Base-by-base conservation (phyloP, 805 yeast genomes). In the Wickerhamomyces subpelliculosus region DNA sequence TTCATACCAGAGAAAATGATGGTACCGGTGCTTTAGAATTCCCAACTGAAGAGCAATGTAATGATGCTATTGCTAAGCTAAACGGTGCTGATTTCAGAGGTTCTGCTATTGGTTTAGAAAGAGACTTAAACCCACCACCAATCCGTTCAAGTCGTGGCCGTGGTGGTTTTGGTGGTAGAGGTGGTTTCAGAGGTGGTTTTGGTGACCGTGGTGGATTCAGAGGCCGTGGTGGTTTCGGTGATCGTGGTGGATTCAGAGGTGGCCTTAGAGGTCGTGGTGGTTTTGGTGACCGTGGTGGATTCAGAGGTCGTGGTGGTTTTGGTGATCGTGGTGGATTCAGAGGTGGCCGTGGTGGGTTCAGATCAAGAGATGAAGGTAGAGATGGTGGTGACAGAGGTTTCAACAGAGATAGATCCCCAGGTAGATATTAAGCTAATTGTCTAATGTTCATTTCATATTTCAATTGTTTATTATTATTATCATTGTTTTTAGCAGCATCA, bases 81-180 rank as follows among this genome's bases (percentile, higher is more conserved):
- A 85, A 85, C 61, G 80, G 77, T 49, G 67, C 75, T 43, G 82
- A 83, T 43, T 78, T 72, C 65, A 80, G 80, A 57, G 93, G 93
- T 51, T 60, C 78, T 37, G 67, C 76, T 43, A 67, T 86, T 41
- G 64, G 78, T 36, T 85, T 84, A 42, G 95, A 86, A 64, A 86
- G 82, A 62, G 96, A 87, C 51, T 73, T 68, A 52, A 61, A 58
- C 62, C 73, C 65, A 52, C 76, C 72, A 45, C 67, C 72, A 49
- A 60, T 68, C 40, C 65, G 73, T 54, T 60, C 64, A 49, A 73
- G 74, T 37, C 62, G 66, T 34, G 54, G 67, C 57, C 50, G 70
- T 41, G 65, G 65, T 39, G 63, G 65, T 17, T 46, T 55, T 43
- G 62, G 69, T 49, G 66, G 67, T 37, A 51, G 64, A 39, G 64